Evolutionary conservation across 345 rosid genomes (phyloP).

Genomic region (Salix exigua): DNA sequence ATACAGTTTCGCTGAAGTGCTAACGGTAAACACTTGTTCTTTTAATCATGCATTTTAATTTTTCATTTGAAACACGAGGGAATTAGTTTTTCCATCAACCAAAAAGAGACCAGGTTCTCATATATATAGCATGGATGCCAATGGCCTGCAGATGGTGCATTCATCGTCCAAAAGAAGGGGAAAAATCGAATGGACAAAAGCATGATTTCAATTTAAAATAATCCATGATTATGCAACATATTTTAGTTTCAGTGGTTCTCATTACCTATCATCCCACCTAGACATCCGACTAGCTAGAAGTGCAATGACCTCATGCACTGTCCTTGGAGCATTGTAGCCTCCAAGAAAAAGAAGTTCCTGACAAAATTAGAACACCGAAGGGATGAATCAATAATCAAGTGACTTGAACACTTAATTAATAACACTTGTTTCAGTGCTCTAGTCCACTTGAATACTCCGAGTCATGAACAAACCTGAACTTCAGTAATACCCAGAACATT

Average conservation of each 20-base stretch:
- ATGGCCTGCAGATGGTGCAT: too few species aligned
- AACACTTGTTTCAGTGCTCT: neutral
- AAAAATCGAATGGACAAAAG: neutral
- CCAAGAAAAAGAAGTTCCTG: conserved; percentile 88
- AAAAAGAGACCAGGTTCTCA: too few species aligned
- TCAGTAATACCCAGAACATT: conserved; percentile 81
- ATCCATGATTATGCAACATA: neutral
- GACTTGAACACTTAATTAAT: neutral
- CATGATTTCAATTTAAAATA: neutral
- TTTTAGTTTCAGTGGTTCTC: neutral
- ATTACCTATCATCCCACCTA: conserved; percentile 97
- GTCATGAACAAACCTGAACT: conserved; percentile 69
- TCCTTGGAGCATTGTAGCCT: conserved; percentile 73
- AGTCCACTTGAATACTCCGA: conserved; percentile 11
- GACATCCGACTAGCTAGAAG: conserved; percentile 68
- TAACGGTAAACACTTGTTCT: too few species aligned
- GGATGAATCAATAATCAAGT: conserved; percentile 9
- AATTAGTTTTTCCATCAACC: too few species aligned
- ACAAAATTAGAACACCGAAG: conserved; percentile 6
- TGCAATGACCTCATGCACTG: conserved; percentile 89
- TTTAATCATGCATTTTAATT: too few species aligned
- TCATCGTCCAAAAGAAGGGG: too few species aligned
- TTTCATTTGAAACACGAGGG: too few species aligned
- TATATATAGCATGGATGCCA: too few species aligned
- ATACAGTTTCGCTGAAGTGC: too few species aligned